Base-by-base conservation (phyloP, 2,329 filamentous ascomycete species). In the Leptographium radiaticola region DNA sequence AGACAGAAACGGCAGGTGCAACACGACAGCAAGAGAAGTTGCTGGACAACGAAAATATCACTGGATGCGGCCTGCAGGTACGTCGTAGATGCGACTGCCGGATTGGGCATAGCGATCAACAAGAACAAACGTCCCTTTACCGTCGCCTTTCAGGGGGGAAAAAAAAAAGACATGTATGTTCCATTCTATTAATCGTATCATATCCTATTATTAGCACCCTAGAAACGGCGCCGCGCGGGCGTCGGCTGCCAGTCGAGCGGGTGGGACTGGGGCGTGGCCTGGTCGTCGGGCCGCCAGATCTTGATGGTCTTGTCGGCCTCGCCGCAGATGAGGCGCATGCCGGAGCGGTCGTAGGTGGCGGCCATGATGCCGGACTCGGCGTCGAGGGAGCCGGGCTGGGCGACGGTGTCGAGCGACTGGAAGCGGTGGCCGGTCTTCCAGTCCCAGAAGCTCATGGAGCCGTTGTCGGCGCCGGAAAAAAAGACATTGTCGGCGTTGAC, bases 281-380 rank as follows among this genome's bases (percentile, higher is more conserved):
- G 80, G 48, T 94, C 88, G 66, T 98, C 93, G 61, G 85, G 86
- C 68, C 90, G 94, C 93, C 93, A 98, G 55, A 98, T 81, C 78
- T 98, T 97, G 68, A 96, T 95, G 0, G 90, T 95, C 77, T 98
- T 98, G 67, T 98, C 93, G 7, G 89, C 88, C 70, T 98, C 93
- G 47, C 94, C 94, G 20, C 87, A 90, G 59, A 98, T 95, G 61
- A 98, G 73, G 61, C 93, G 80, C 63, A 96, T 65, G 0, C 93
- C 93, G 0, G 90, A 95, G 56, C 79, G 80, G 64, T 98, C 93
- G 65, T 95, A 98, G 0, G 85, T 95, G 15, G 87, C 89, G 65
- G 86, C 88, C 85, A 98, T 95, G 61, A 98, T 82, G 52, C 94
- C 94, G 7, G 89, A 84, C 70, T 98, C 93, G 7, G 93, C 93